Evolutionary conservation across 2,329 filamentous ascomycete species (phyloP).

Genomic region (Microcera coccophila): DNA sequence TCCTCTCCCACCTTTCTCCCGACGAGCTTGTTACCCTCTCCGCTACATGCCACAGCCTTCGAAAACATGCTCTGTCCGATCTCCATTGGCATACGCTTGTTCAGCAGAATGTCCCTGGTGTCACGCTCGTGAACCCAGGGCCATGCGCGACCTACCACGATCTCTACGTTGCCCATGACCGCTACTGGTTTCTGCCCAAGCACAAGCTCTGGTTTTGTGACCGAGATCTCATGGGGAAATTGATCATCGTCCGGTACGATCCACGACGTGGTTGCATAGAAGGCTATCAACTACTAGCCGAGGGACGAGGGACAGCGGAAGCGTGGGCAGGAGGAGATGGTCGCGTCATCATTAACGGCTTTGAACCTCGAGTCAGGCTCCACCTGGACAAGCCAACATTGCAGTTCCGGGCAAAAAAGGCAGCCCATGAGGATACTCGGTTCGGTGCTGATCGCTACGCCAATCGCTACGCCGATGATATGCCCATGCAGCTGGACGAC

Average conservation of each 20-base stretch:
- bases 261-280: slow-evolving; percentile 70
- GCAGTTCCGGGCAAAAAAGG: slow-evolving; percentile 42
- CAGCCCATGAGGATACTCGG: slow-evolving; percentile 19
- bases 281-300: slow-evolving; percentile 70
- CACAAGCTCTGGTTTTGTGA: slow-evolving; percentile 86
- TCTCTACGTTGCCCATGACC: slow-evolving; percentile 70
- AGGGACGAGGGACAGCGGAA: slow-evolving; percentile 51
- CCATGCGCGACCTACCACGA: slow-evolving; percentile 63
- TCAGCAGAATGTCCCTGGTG: slow-evolving; percentile 61
- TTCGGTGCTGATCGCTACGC: slow-evolving; percentile 20
- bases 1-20: slow-evolving; percentile 64
- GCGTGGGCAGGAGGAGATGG: slow-evolving; percentile 62
- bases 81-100: slow-evolving; percentile 68
- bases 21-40: slow-evolving; percentile 59
- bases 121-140: slow-evolving; percentile 48
- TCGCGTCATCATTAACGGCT: slow-evolving; percentile 66
- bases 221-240: slow-evolving; percentile 64
- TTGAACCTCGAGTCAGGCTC: slow-evolving; percentile 65
- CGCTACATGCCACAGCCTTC: slow-evolving; percentile 58
- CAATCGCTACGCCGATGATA: slow-evolving; percentile 47
- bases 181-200: slow-evolving; percentile 78
- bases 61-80: slow-evolving; percentile 59
- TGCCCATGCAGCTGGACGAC: slow-evolving; percentile 49
- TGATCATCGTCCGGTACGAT: slow-evolving; percentile 76
- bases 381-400: slow-evolving; percentile 73